A percentile compares a stretch with the other conserved stretches of the same genome.
phyloP scores from a whole-genome alignment of 2,329 filamentous ascomycete genomes.

The Scytalidium lignicola region DNA sequence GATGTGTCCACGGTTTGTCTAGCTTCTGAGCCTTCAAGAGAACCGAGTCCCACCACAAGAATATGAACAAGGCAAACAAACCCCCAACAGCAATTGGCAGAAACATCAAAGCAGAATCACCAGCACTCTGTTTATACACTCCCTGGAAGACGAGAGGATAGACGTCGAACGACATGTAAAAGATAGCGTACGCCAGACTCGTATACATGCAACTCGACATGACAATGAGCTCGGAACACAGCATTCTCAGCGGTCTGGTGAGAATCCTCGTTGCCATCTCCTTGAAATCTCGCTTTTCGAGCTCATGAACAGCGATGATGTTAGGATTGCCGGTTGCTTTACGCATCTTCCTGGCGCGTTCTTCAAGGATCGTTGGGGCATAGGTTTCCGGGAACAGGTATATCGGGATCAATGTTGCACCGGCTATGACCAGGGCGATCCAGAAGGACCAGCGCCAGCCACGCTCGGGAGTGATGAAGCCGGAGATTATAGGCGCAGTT shows the following conservation, averaged over 20 bases:
- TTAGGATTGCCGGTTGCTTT: constrained; percentile 48
- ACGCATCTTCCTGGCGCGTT: constrained; percentile 53
- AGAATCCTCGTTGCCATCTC: constrained; percentile 51
- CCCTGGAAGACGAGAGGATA: constrained; percentile 59
- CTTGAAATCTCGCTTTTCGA: constrained; percentile 48
- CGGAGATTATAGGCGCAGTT: constrained; percentile 55
- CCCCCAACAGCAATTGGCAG: constrained; percentile 47
- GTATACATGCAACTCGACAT: constrained; percentile 58
- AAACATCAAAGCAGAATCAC: constrained; percentile 55
- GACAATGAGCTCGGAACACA: constrained; percentile 56
- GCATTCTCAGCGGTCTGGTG: constrained; percentile 55
- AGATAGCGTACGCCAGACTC: constrained; percentile 56
- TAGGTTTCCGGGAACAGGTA: constrained; percentile 64
- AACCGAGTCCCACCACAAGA: constrained; percentile 46
- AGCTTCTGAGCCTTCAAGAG: constrained; percentile 43
- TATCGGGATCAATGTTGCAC: constrained; percentile 49
- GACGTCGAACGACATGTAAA: constrained; percentile 60
- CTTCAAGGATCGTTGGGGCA: constrained; percentile 51
- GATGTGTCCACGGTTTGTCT: constrained; percentile 43
- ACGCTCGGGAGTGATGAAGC: constrained; percentile 51
- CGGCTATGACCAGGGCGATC: constrained; percentile 60
- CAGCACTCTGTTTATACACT: constrained; percentile 54
- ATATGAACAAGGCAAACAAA: constrained; percentile 43
- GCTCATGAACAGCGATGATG: constrained; percentile 59
- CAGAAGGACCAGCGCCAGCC: constrained; percentile 61